phyloP scores from a whole-genome alignment of 306 rosid species.

The Prunus kanzakura region DNA sequence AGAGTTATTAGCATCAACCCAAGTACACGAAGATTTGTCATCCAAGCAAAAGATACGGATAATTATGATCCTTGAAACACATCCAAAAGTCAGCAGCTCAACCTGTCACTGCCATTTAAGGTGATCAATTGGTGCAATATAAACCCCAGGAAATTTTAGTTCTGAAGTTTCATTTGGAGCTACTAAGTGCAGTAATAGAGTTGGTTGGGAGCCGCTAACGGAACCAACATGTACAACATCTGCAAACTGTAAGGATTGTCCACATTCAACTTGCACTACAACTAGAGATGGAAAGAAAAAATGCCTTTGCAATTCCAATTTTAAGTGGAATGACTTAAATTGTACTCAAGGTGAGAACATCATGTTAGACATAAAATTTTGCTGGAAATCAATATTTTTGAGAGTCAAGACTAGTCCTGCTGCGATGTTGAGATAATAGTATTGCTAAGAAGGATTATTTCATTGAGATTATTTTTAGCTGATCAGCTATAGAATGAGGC shows the following conservation, averaged over 20 bases:
- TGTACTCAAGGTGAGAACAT: constrained; percentile 45
- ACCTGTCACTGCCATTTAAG: constrained; percentile 38
- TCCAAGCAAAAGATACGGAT: background rate
- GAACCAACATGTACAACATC: constrained; percentile 42
- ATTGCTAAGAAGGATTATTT: too few species aligned
- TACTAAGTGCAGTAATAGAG: background rate
- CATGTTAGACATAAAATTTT: background rate
- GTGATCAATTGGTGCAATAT: constrained; percentile 35
- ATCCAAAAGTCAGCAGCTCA: constrained; percentile 25
- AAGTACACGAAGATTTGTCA: constrained; percentile 4
- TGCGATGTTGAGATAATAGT: too few species aligned
- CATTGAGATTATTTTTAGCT: too few species aligned
- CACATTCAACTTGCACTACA: constrained; percentile 49
- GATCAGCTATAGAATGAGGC: background rate
- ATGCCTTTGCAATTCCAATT: constrained; percentile 44
- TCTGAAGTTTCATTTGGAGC: too few species aligned
- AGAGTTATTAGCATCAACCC: constrained; percentile 9
- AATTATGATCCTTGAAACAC: constrained; percentile 22
- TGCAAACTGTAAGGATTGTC: constrained; percentile 51
- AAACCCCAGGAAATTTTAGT: background rate
- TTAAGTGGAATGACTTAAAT: constrained; percentile 45
- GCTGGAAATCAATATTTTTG: background rate
- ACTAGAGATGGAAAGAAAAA: constrained; percentile 33
- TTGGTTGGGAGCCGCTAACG: constrained; percentile 42
- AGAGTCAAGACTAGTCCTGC: too few species aligned